Evolutionary conservation across 768 basidiomycete species (phyloP).

Genomic region (Naematelia aurantialba): DNA sequence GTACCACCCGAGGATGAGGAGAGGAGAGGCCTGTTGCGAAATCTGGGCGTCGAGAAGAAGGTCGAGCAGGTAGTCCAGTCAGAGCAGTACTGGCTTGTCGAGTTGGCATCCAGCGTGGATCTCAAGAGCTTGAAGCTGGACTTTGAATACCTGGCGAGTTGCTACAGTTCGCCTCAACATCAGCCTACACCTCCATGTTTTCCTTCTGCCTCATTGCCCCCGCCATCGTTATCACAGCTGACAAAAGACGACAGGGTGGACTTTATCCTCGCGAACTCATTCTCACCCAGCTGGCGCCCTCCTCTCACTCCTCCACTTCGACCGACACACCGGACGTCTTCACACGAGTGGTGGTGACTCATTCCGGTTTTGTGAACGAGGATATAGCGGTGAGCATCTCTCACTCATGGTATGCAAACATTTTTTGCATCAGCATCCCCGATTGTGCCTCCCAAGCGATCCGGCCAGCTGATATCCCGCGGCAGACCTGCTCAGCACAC

Average conservation of each 20-base stretch:
- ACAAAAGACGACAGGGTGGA: background rate
- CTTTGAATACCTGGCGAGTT: conserved; percentile 10
- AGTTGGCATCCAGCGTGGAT: conserved; percentile 7
- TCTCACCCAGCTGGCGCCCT: conserved; percentile 12
- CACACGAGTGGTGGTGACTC: conserved; percentile 12
- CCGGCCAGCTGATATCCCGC: background rate
- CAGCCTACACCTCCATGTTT: no score
- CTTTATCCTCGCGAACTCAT: conserved; percentile 3
- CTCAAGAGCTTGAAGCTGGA: conserved; percentile 13
- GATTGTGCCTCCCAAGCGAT: background rate
- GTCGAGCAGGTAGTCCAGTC: background rate
- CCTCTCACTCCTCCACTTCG: background rate
- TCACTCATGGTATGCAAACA: background rate
- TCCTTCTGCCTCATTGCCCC: background rate
- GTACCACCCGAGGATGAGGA: background rate
- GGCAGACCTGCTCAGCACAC: conserved; percentile 24
- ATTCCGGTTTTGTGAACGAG: conserved; percentile 12
- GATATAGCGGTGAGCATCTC: conserved; percentile 15
- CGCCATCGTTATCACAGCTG: background rate
- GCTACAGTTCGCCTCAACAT: no score
- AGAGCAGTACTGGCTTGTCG: conserved; percentile 7
- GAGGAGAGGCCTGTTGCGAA: background rate
- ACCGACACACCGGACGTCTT: conserved; percentile 9
- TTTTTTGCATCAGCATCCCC: background rate
- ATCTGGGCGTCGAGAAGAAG: background rate